A percentile compares a stretch with the other conserved stretches of the same genome.
phyloP scores from a whole-genome alignment of 1,284 basidiomycete genomes.

The Pseudozyma sp. region DNA sequence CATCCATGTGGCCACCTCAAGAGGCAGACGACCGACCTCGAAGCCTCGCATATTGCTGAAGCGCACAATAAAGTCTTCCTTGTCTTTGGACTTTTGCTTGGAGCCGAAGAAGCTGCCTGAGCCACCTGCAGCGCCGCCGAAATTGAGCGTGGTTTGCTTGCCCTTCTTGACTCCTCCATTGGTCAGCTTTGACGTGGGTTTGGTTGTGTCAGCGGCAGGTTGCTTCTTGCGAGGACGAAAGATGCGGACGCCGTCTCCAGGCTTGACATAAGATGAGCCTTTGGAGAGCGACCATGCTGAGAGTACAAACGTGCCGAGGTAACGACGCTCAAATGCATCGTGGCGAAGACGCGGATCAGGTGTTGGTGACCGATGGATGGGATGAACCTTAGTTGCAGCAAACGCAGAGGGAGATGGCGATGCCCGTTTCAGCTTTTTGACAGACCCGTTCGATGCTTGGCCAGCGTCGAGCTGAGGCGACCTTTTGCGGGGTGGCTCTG shows the following conservation, averaged over 20 bases:
- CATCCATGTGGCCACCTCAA: constrained; percentile 65
- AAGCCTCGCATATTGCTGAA: constrained; percentile 65
- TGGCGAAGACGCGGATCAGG: constrained; percentile 44
- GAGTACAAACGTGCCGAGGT: constrained; percentile 64
- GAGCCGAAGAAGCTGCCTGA: constrained; percentile 14
- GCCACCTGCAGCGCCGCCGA: constrained; percentile 20
- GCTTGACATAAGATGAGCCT: constrained; percentile 57
- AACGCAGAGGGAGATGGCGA: constrained; percentile 14
- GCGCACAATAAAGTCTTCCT: constrained; percentile 64
- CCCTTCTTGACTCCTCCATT: constrained; percentile 24
- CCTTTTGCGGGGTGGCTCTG: constrained; percentile 11
- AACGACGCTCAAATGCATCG: constrained; percentile 50
- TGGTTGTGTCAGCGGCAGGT: constrained; percentile 1
- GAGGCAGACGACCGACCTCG: constrained; percentile 62
- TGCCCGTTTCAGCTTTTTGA: constrained; percentile 12
- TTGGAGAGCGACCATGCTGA: constrained; percentile 65
- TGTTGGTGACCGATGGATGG: constrained; percentile 22
- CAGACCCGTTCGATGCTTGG: not conserved
- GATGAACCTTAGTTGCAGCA: constrained; percentile 1
- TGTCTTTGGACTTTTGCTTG: constrained; percentile 47
- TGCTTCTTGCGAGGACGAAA: constrained; percentile 55
- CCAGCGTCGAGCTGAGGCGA: not conserved
- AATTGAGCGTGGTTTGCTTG: constrained; percentile 59
- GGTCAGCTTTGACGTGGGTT: constrained; percentile 22
- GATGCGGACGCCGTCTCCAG: constrained; percentile 60